Evolutionary conservation across 169 alveolate species (phyloP).

Genomic region (Cryptosporidium ryanae): DNA sequence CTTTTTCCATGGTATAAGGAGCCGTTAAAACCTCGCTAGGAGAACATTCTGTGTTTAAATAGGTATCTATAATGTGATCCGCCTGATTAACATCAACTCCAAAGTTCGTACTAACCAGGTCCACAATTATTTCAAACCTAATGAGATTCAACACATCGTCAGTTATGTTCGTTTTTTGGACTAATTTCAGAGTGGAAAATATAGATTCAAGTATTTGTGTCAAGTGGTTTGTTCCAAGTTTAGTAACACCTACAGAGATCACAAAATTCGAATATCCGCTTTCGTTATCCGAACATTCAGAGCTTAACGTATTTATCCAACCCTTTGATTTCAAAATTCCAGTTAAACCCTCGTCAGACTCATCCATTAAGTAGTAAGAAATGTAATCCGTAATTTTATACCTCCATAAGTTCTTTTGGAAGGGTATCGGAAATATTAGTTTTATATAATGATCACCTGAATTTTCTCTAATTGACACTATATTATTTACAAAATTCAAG

Average conservation of each 20-base stretch:
- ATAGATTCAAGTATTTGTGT: constrained; percentile 37
- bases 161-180: constrained; percentile 4
- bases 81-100: constrained; percentile 24
- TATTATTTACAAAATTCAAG: constrained; percentile 8
- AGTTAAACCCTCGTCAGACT: constrained; percentile 46
- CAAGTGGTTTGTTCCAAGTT: constrained; percentile 26
- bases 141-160: constrained; percentile 6
- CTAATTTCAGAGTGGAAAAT: constrained; percentile 39
- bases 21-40: constrained; percentile 39
- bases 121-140: constrained; percentile 17
- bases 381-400: constrained; percentile 39
- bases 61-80: constrained; percentile 9
- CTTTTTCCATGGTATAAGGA: constrained; percentile 33
- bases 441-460: neutral
- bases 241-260: neutral
- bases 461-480: constrained; percentile 6
- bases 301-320: constrained; percentile 31
- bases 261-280: constrained; percentile 58
- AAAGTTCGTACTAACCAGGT: constrained; percentile 2
- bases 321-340: constrained; percentile 54
- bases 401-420: constrained; percentile 50
- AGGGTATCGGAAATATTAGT: constrained; percentile 50
- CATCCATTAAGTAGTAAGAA: constrained; percentile 47
- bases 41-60: constrained; percentile 31
- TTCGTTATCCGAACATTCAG: constrained; percentile 19